phyloP scores from a whole-genome alignment of 1,284 basidiomycete species.

The Apiotrichum laibachii region DNA sequence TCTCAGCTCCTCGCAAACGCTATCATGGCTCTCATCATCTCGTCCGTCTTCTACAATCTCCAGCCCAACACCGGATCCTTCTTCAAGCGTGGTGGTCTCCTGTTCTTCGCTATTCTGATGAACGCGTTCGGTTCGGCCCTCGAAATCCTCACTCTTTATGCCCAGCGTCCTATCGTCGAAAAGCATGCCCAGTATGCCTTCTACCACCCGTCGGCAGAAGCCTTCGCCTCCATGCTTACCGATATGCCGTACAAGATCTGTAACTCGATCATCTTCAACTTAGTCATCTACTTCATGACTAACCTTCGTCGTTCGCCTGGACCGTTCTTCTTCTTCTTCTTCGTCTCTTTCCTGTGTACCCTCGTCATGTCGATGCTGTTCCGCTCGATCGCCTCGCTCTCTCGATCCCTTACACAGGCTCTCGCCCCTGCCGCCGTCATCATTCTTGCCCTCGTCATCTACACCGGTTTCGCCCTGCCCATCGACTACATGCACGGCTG shows the following conservation, averaged over 20 bases:
- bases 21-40: slow-evolving; percentile 52
- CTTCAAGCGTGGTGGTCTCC: slow-evolving; percentile 44
- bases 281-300: slow-evolving; percentile 53
- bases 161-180: slow-evolving; percentile 53
- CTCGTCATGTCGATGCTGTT: slow-evolving; percentile 56
- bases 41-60: slow-evolving; percentile 52
- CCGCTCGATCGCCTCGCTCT: slow-evolving; percentile 54
- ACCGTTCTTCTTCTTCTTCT: slow-evolving; percentile 49
- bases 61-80: slow-evolving; percentile 38
- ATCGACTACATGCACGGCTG: slow-evolving; percentile 51
- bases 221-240: slow-evolving; percentile 52
- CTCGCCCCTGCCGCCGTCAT: slow-evolving; percentile 53
- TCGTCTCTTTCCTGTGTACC: slow-evolving; percentile 50
- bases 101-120: slow-evolving; percentile 54
- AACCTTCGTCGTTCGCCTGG: slow-evolving; percentile 51
- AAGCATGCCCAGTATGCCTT: slow-evolving; percentile 53
- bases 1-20: slow-evolving; percentile 52
- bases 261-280: slow-evolving; percentile 49
- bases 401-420: slow-evolving; percentile 48
- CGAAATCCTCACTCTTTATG: slow-evolving; percentile 53
- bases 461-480: slow-evolving; percentile 54
- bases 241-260: slow-evolving; percentile 55
- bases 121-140: slow-evolving; percentile 41
- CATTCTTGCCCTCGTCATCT: slow-evolving; percentile 55
- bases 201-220: slow-evolving; percentile 53